Conservation (phyloP, 345 rosid species). For the Stellera chamaejasme region DNA sequence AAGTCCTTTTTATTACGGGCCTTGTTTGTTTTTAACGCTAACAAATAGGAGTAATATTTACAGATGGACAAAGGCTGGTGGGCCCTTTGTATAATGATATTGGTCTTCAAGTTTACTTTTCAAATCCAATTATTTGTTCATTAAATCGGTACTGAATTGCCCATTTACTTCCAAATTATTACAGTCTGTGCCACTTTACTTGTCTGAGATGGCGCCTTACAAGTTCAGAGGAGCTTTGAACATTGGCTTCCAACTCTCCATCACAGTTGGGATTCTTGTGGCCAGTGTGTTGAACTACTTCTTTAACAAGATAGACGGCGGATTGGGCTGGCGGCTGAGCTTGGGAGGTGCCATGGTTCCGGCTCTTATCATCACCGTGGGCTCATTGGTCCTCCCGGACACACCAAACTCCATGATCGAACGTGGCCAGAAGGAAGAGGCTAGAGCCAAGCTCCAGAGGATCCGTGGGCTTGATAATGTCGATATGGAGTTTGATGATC, state of each 20-base stretch:
- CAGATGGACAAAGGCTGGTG: constrained; percentile 19
- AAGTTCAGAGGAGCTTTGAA: constrained; percentile 76
- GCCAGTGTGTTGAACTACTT: constrained; percentile 72
- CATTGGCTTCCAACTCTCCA: constrained; percentile 81
- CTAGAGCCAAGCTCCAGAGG: constrained; percentile 36
- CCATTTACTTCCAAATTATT: not conserved
- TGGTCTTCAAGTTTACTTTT: not conserved
- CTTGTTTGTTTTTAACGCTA: not conserved
- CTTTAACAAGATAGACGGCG: constrained; percentile 63
- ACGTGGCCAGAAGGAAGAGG: constrained; percentile 55
- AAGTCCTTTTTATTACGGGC: not conserved
- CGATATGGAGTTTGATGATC: constrained; percentile 59
- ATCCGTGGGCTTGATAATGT: constrained; percentile 66
- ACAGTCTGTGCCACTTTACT: constrained; percentile 87
- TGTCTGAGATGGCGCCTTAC: constrained; percentile 97
- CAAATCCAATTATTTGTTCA: not conserved
- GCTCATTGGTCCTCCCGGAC: constrained; percentile 72
- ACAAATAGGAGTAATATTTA: constrained; percentile 1
- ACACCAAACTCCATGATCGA: constrained; percentile 90
- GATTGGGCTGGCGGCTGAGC: constrained; percentile 87
- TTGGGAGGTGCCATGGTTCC: constrained; percentile 91
- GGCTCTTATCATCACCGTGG: constrained; percentile 61
- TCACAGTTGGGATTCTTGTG: constrained; percentile 73
- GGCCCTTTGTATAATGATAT: constrained; percentile 7
- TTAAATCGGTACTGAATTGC: not conserved